Evolutionary conservation across 2,329 filamentous ascomycete genomes (phyloP).

Genomic region (Akanthomyces uredinophilus): DNA sequence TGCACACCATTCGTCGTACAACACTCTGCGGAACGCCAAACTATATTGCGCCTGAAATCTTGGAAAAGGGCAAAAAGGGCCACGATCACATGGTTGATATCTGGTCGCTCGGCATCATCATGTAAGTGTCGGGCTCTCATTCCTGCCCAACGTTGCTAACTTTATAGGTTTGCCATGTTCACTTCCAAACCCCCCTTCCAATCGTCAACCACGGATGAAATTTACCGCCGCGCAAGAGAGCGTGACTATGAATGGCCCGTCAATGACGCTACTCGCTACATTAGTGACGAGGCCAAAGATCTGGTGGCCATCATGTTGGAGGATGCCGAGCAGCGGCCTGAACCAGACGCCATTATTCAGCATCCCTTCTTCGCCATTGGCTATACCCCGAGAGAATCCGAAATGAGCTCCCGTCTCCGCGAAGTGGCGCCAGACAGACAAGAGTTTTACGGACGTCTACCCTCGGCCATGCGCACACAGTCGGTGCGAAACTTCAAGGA

Average conservation of each 20-base stretch:
- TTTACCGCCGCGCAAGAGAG: conserved; percentile 66
- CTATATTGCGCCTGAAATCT: conserved; percentile 94
- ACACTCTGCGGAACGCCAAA: conserved; percentile 97
- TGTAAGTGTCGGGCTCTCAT: conserved; percentile 48
- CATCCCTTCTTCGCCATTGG: conserved; percentile 75
- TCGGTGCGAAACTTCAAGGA: conserved; percentile 50
- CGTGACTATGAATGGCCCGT: conserved; percentile 78
- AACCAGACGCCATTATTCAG: conserved; percentile 71
- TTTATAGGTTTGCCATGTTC: conserved; percentile 79
- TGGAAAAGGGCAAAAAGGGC: conserved; percentile 89
- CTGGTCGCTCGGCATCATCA: conserved; percentile 96
- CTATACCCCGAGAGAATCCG: conserved; percentile 60
- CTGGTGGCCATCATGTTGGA: conserved; percentile 72
- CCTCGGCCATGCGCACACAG: conserved; percentile 38
- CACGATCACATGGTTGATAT: conserved; percentile 98
- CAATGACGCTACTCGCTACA: conserved; percentile 61
- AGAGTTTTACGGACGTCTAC: conserved; percentile 52
- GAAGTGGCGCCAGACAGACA: conserved; percentile 52
- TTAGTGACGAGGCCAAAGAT: conserved; percentile 71
- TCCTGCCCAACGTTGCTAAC: background rate
- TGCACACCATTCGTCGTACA: conserved; percentile 75
- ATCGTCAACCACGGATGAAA: conserved; percentile 81
- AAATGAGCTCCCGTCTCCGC: conserved; percentile 54
- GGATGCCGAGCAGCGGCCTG: conserved; percentile 68
- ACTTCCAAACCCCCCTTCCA: conserved; percentile 96